Conservation (phyloP, 495 filamentous ascomycete species). For the Neohortaea acidophila region DNA sequence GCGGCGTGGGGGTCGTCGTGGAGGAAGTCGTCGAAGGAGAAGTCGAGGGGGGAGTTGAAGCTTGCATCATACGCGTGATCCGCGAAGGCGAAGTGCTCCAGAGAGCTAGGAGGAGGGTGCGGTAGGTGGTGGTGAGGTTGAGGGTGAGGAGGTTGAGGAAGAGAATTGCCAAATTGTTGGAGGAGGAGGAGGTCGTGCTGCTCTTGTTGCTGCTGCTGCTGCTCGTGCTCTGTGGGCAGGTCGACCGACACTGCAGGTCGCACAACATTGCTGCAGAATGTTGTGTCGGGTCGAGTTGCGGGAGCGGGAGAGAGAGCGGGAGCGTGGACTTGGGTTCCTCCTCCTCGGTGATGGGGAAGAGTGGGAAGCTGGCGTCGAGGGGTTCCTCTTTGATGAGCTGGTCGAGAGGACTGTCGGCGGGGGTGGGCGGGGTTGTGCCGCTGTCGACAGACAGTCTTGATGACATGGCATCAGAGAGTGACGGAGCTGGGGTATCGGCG, state of each 20-base stretch:
- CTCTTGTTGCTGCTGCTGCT: constrained; percentile 34
- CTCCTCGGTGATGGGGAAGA: background rate
- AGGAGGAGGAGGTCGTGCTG: constrained; percentile 9
- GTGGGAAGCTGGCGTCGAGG: constrained; percentile 31
- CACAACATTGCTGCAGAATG: constrained; percentile 99
- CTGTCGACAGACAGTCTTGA: constrained; percentile 24
- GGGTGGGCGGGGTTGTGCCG: constrained; percentile 20
- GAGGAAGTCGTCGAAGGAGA: constrained; percentile 20
- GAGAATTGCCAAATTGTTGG: constrained; percentile 7
- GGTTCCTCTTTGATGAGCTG: constrained; percentile 39
- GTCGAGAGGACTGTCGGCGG: constrained; percentile 28
- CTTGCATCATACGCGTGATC: constrained; percentile 18
- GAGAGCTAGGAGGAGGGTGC: constrained; percentile 11
- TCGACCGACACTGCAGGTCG: constrained; percentile 95
- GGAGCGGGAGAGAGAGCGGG: constrained; percentile 4
- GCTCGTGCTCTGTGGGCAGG: too few species aligned
- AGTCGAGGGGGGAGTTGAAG: constrained; percentile 16
- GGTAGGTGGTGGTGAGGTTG: constrained; percentile 13
- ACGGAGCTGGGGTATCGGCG: constrained; percentile 22
- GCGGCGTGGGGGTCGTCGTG: constrained; percentile 10
- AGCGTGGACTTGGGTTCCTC: constrained; percentile 1
- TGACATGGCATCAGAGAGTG: constrained; percentile 25
- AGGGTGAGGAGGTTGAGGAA: constrained; percentile 13
- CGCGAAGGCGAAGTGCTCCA: constrained; percentile 20
- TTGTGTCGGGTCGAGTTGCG: constrained; percentile 76